Percentiles rank a stretch among this genome's conserved stretches.
phyloP scores from a whole-genome alignment of 2,329 filamentous ascomycete species.

The Sarocladium kiliense region DNA sequence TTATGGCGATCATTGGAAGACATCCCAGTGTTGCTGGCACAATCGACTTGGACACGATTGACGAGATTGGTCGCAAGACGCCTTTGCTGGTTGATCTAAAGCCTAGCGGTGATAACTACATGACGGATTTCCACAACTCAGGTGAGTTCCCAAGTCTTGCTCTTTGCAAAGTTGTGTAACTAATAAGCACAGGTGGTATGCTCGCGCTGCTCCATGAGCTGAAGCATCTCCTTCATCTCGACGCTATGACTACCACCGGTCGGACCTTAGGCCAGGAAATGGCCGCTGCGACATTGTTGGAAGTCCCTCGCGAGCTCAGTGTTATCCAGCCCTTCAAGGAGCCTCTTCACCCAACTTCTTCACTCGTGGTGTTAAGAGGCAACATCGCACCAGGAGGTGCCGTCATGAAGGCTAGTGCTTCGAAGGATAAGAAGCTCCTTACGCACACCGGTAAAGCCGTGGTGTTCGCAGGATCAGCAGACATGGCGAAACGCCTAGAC shows the following conservation, averaged over 20 bases:
- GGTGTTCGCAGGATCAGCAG: slow-evolving; percentile 70
- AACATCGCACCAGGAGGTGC: slow-evolving; percentile 81
- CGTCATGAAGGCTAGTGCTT: slow-evolving; percentile 84
- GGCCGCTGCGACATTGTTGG: slow-evolving; percentile 59
- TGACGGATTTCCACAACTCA: slow-evolving; percentile 86
- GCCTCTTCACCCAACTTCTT: slow-evolving; percentile 68
- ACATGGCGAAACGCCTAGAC: slow-evolving; percentile 61
- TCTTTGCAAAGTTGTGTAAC: too few species aligned
- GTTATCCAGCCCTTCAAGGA: slow-evolving; percentile 61
- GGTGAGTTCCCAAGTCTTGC: not conserved
- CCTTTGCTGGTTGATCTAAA: slow-evolving; percentile 81
- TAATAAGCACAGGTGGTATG: slow-evolving; percentile 58
- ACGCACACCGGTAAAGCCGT: slow-evolving; percentile 45
- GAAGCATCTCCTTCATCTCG: slow-evolving; percentile 69
- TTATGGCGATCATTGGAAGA: slow-evolving; percentile 79
- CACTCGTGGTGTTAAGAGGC: slow-evolving; percentile 75
- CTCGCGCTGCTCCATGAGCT: slow-evolving; percentile 75
- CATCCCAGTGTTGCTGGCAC: slow-evolving; percentile 57
- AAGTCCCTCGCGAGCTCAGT: slow-evolving; percentile 28
- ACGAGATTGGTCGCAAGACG: slow-evolving; percentile 70
- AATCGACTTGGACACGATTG: slow-evolving; percentile 72
- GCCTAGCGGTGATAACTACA: slow-evolving; percentile 81
- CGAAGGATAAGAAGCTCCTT: slow-evolving; percentile 62
- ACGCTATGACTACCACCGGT: slow-evolving; percentile 77
- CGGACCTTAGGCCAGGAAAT: slow-evolving; percentile 78